These are phyloP conservation scores for Jamesozyma rosinii DNA, from an alignment of 805 yeast species.

Conservation along the genomic window DNA sequence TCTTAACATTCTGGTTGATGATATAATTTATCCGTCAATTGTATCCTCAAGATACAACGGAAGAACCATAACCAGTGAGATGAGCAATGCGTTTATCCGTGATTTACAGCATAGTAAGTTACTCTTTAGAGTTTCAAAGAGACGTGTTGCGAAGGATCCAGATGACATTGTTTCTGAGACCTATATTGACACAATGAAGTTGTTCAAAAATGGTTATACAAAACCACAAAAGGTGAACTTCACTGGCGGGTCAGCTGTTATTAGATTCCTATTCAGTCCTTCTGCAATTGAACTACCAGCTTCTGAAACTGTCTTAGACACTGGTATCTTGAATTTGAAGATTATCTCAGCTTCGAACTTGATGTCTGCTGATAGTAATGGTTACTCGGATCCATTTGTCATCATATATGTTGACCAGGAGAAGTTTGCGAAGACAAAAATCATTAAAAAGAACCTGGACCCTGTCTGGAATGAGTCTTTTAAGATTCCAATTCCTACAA, in stretches of 20 bases:
- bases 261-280: conserved; percentile 56
- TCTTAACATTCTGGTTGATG: conserved; percentile 58
- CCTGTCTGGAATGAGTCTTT: conserved; percentile 72
- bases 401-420: conserved; percentile 45
- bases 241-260: conserved; percentile 34
- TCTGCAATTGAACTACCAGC: conserved; percentile 43
- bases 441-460: conserved; percentile 54
- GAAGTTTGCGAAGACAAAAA: conserved; percentile 48
- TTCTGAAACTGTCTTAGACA: conserved; percentile 56
- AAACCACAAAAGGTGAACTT: conserved; percentile 40
- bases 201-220: conserved; percentile 42
- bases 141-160: conserved; percentile 37
- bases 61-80: conserved; percentile 38
- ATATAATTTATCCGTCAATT: conserved; percentile 49
- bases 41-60: conserved; percentile 42
- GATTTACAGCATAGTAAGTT: conserved; percentile 56
- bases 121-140: conserved; percentile 49
- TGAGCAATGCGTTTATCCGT: conserved; percentile 55
- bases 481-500: conserved; percentile 52
- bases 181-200: conserved; percentile 41
- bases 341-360: conserved; percentile 48
- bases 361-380: conserved; percentile 56
- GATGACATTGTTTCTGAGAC: conserved; percentile 46
- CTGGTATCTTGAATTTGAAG: conserved; percentile 52
- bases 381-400: conserved; percentile 68